Evolutionary conservation across 148 eudicot species (phyloP).

Genomic region (Amaranthus cruentus): DNA sequence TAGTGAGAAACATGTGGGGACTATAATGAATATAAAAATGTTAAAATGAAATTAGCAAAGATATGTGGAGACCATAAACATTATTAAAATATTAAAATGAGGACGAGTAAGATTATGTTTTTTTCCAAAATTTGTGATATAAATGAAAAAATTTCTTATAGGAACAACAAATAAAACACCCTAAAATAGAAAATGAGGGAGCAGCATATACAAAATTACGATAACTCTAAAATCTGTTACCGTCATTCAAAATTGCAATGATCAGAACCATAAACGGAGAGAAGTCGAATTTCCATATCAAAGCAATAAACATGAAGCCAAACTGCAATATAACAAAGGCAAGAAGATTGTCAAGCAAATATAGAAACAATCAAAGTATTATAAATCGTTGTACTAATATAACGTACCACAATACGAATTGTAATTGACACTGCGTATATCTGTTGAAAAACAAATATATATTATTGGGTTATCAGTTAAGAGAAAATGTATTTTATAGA

Average conservation of each 20-base stretch:
- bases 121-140: too few relatives aligned
- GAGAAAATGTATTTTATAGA: neutral
- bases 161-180: too few relatives aligned
- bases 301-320: conserved; percentile 66
- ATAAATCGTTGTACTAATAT: neutral
- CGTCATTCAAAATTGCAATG: conserved; percentile 65
- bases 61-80: too few relatives aligned
- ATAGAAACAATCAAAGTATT: too few relatives aligned
- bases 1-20: too few relatives aligned
- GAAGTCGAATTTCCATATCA: conserved; percentile 71
- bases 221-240: conserved; percentile 25
- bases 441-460: conserved; percentile 22
- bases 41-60: too few relatives aligned
- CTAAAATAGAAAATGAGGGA: too few relatives aligned
- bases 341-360: conserved; percentile 3
- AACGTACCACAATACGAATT: conserved; percentile 66
- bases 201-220: neutral
- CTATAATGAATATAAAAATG: too few relatives aligned
- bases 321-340: conserved; percentile 34
- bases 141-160: too few relatives aligned
- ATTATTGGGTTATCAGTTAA: too few relatives aligned
- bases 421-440: conserved; percentile 67
- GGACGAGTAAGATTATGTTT: too few relatives aligned
- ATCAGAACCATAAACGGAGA: conserved; percentile 75
- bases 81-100: too few relatives aligned